Conservation (phyloP, 169 alveolate species). For the Plasmodium knowlesi region DNA sequence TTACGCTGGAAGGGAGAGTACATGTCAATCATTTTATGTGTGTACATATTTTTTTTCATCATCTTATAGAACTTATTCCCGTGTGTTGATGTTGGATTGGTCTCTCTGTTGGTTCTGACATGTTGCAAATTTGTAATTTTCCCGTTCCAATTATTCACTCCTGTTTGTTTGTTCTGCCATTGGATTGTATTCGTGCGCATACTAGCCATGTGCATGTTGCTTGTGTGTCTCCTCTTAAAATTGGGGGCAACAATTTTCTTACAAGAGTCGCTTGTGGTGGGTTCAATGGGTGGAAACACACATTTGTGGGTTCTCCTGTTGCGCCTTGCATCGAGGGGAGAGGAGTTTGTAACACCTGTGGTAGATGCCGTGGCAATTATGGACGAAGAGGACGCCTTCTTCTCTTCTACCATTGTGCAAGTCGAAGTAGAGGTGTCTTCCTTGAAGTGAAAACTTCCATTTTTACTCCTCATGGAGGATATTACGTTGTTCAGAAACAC, state of each 20-base stretch:
- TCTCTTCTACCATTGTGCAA: not conserved
- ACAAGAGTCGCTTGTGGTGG: not conserved
- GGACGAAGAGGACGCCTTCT: not conserved
- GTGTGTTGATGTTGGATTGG: not conserved
- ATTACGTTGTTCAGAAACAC: conserved; percentile 8
- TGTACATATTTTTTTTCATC: not conserved
- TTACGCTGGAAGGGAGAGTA: not conserved
- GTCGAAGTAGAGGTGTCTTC: not conserved
- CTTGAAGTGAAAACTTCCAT: not conserved
- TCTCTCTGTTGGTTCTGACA: not conserved
- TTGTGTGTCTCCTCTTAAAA: not conserved
- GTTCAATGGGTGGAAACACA: not conserved
- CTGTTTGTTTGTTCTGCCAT: not conserved
- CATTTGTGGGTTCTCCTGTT: not conserved
- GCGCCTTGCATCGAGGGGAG: not conserved
- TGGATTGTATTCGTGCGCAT: not conserved
- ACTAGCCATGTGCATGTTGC: not conserved
- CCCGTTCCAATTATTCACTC: not conserved
- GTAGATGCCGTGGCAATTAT: not conserved
- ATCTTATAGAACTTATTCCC: not conserved
- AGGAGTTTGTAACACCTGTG: not conserved
- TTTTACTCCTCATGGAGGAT: not conserved
- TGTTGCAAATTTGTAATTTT: not conserved
- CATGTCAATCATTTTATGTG: not conserved
- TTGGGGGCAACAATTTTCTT: not conserved